Evolutionary conservation across 768 basidiomycete species (phyloP), one percentile per base, ranked within the genome.

Genomic region (Holtermanniella nyarrowii): DNA sequence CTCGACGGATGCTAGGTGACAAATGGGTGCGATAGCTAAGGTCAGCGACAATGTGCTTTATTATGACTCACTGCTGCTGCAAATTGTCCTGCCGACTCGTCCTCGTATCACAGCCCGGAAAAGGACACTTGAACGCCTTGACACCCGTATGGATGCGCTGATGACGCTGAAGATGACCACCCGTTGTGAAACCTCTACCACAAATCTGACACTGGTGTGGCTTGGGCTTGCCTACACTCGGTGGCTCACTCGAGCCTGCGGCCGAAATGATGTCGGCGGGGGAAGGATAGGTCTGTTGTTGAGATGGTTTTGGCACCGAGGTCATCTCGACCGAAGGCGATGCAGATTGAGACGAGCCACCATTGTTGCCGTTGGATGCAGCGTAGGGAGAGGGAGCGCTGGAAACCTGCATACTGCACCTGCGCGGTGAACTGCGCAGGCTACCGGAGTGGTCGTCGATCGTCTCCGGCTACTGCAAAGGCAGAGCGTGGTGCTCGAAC

Each of bases 51-150:
- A 46, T 46, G 21, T 10, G 14, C 37, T 25, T 16, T 25, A 45
- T 37, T 39, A 40, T 21, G 25, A 76, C 78, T 74, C 59, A 79
- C 78, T 79, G 78, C 58, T 79, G 78, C 58, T 79, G 81, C 16
- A 93, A 77, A 59, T 93, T 93, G 61, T 93, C 89, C 70, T 89
- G 87, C 26, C 88, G 76, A 11, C 86, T 88, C 59, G 89, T 91
- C 16, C 85, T 78, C 1, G 88, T 90, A 61, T 89, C 86, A 69
- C 88, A 93, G 21, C 88, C 88, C n/a, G 89, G 88, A 74, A 88
- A 91, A 26, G 89, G 88, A 65, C 88, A 93, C 54, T 82, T 85
- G 75, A 90, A 86, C 72, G 90, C 89, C 56, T 86, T 78, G 63
- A 90, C 88, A 39, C 88, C 88, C 14, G 88, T 91, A 73, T 91